Evolutionary conservation across 2,329 filamentous ascomycete genomes (phyloP), one percentile per base, ranked within the genome.

Genomic region (Anisogramma anomala): DNA sequence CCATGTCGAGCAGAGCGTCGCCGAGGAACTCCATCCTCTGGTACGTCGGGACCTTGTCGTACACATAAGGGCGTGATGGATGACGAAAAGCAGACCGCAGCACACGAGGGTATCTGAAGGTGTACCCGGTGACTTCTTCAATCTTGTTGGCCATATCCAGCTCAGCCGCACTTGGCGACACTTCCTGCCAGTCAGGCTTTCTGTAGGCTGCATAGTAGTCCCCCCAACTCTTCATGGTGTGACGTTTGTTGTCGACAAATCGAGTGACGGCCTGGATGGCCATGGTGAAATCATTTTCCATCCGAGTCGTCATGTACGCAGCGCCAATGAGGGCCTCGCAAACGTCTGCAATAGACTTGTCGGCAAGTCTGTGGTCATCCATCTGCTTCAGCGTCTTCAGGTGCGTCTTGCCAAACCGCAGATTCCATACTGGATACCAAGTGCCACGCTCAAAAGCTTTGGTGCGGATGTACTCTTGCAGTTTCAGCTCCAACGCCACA

Each of bases 281-380:
- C 55, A 74, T 56, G 53, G 80, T 71, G 52, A 79, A 71, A 43
- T 62, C 56, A 15, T 54, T 56, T 1, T 53, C 53, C 4, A 61
- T 52, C 27, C 59, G 54, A 3, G 60, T 61, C 0, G 67, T 71
- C 28, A 82, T 60, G 38, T 81, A 78, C 0, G 88, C 82, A 2
- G 89, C 91, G 5, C 89, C 91, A 35, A 98, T 96, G 42, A 95
- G 64, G 0, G 91, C 89, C 57, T 96, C 91, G 46, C 85, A 94
- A 1, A 96, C 87, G 59, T 96, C 91, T 3, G 91, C 89, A 53
- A 94, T 81, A 1, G 83, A 82, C 65, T 98, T 98, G 60, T 94
- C 84, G 1, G 79, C 80, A 2, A 98, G 71, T 0, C 64, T 65
- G 54, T 95, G 88, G 8, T 63, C 70, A 5, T 65, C 59, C 19